phyloP scores from a whole-genome alignment of 345 rosid genomes.

The Salix dunnii region DNA sequence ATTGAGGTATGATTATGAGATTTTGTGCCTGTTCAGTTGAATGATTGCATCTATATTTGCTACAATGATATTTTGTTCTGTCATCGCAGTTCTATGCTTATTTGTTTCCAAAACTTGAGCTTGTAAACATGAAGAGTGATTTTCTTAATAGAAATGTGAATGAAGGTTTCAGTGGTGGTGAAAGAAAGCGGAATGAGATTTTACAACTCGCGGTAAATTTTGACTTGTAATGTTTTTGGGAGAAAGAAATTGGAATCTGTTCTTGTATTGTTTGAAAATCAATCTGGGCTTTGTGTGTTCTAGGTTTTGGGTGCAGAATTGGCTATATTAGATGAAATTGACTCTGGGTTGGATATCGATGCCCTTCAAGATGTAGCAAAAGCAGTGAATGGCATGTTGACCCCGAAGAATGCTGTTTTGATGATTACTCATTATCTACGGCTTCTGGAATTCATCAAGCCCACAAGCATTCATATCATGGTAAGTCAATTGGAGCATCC shows the following conservation, averaged over 20 bases:
- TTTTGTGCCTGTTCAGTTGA: not conserved
- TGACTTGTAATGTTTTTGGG: not conserved
- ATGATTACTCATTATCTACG: slow-evolving; percentile 92
- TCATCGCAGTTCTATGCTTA: slow-evolving; percentile 75
- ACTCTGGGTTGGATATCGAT: slow-evolving; percentile 94
- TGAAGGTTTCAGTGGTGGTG: slow-evolving; percentile 99
- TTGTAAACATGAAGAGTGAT: slow-evolving; percentile 84
- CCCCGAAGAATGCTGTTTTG: slow-evolving; percentile 74
- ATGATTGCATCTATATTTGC: not conserved
- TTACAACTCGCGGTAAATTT: slow-evolving; percentile 79
- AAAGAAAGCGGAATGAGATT: slow-evolving; percentile 94
- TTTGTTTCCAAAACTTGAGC: slow-evolving; percentile 69
- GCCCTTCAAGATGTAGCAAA: slow-evolving; percentile 88
- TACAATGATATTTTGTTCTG: slow-evolving; percentile 10
- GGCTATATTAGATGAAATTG: slow-evolving; percentile 93
- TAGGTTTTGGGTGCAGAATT: slow-evolving; percentile 90
- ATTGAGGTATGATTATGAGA: slow-evolving; percentile 52
- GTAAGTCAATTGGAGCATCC: slow-evolving; percentile 37
- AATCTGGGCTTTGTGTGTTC: not conserved
- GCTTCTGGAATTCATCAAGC: slow-evolving; percentile 74
- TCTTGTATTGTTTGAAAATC: not conserved
- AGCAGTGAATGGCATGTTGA: slow-evolving; percentile 87
- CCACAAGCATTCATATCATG: slow-evolving; percentile 78
- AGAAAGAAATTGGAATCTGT: not conserved
- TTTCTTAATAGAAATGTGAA: slow-evolving; percentile 94